A percentile compares a stretch with the other conserved stretches of the same genome.
These are phyloP conservation scores for Leccinum olivaceopallidum DNA, from an alignment of 768 basidiomycete species.

Conservation along the genomic window DNA sequence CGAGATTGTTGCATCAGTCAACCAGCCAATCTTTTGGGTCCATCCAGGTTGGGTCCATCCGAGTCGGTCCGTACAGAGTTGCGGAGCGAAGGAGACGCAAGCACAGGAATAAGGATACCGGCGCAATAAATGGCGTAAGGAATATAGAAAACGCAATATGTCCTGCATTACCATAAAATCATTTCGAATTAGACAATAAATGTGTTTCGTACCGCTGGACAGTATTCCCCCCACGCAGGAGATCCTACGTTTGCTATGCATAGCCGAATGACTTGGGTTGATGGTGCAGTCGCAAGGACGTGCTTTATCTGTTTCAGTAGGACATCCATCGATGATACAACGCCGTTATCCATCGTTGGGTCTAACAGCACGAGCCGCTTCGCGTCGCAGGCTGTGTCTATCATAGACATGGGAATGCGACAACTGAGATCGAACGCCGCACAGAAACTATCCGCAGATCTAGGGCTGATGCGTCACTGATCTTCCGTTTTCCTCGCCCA, in stretches of 20 bases:
- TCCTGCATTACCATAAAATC: conserved; percentile 42
- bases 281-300: conserved; percentile 27
- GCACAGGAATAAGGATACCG: conserved; percentile 61
- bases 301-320: conserved; percentile 33
- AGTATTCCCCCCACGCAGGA: conserved; percentile 67
- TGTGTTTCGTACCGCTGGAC: conserved; percentile 46
- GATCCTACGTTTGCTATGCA: conserved; percentile 66
- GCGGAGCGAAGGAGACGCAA: conserved; percentile 64
- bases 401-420: conserved; percentile 51
- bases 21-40: conserved; percentile 76
- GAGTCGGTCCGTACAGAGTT: conserved; percentile 50
- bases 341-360: conserved; percentile 14
- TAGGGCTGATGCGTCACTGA: conserved; percentile 27
- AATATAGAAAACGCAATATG: conserved; percentile 71
- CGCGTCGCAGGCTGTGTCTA: conserved; percentile 45
- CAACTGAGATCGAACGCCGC: conserved; percentile 71
- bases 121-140: conserved; percentile 61
- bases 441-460: conserved; percentile 63
- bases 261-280: conserved; percentile 49
- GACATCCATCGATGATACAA: conserved; percentile 21
- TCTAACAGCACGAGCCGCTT: conserved; percentile 39
- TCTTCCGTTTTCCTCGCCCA: conserved; percentile 2
- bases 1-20: conserved; percentile 72
- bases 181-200: neutral
- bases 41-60: conserved; percentile 53